These are phyloP conservation scores for Apiospora malaysiana DNA, from an alignment of 2,329 filamentous ascomycete species.

Conservation along the genomic window DNA sequence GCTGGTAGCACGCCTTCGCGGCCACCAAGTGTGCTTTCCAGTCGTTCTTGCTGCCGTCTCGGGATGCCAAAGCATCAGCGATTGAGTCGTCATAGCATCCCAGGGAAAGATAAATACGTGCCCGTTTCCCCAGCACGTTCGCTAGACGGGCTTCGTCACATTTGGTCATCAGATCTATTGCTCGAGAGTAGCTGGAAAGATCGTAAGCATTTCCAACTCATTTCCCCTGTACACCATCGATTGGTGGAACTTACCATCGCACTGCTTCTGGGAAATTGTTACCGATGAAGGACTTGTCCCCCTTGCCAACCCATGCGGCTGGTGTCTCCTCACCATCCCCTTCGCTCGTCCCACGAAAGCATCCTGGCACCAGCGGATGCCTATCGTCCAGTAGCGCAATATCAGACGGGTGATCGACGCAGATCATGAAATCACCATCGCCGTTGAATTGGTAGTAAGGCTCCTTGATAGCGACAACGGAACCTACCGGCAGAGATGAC, in stretches of 20 bases:
- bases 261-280: constrained; percentile 36
- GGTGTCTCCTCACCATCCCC: background rate
- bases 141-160: constrained; percentile 30
- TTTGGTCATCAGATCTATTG: constrained; percentile 33
- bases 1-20: constrained; percentile 42
- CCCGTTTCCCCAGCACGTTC: constrained; percentile 29
- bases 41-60: constrained; percentile 30
- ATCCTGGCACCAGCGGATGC: background rate
- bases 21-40: constrained; percentile 44
- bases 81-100: constrained; percentile 16
- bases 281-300: constrained; percentile 31
- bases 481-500: constrained; percentile 40
- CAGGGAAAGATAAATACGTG: background rate
- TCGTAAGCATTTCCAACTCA: background rate
- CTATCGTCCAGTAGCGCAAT: constrained; percentile 9
- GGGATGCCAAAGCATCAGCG: constrained; percentile 10
- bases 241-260: constrained; percentile 37
- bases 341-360: constrained; percentile 24
- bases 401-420: constrained; percentile 28
- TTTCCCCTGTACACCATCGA: too few relatives aligned
- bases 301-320: background rate
- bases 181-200: constrained; percentile 40
- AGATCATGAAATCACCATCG: constrained; percentile 40
- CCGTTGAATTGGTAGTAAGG: constrained; percentile 44
- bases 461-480: constrained; percentile 43